Evolutionary conservation across 805 yeast species (phyloP).

Genomic region (Barnettozyma sucrosica): DNA sequence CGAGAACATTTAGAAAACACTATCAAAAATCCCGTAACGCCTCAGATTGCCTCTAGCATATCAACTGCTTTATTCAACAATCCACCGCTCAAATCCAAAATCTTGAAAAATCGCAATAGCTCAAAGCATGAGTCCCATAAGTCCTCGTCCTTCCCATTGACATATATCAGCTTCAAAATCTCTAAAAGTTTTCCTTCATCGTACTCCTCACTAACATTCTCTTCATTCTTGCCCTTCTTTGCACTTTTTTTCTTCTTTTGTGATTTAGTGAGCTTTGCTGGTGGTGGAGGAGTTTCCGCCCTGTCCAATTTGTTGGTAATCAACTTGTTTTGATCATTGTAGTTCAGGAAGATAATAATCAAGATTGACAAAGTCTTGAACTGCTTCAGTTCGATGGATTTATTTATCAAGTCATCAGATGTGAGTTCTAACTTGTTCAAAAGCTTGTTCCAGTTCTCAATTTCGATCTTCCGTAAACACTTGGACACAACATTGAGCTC

Average conservation of each 20-base stretch:
- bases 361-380: constrained; percentile 42
- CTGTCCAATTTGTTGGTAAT: background rate
- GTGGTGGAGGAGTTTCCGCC: background rate
- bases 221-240: constrained; percentile 14
- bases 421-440: constrained; percentile 33
- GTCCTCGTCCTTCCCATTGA: constrained; percentile 26
- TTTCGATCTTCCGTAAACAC: constrained; percentile 48
- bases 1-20: background rate
- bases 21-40: too few species aligned
- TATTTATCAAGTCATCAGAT: constrained; percentile 38
- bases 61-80: constrained; percentile 14
- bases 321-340: constrained; percentile 24
- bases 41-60: constrained; percentile 1
- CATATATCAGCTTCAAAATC: constrained; percentile 23
- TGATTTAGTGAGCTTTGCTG: background rate
- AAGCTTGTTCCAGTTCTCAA: constrained; percentile 39
- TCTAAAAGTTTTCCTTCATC: constrained; percentile 15
- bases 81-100: constrained; percentile 23
- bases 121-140: constrained; percentile 28
- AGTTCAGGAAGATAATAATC: constrained; percentile 42
- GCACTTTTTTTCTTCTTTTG: constrained; percentile 4
- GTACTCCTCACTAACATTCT: constrained; percentile 6
- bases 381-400: constrained; percentile 34
- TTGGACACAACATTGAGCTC: constrained; percentile 36
- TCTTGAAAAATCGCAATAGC: constrained; percentile 26